Conservation (phyloP, 2,329 filamentous ascomycete species). For the Periconia sp. region DNA sequence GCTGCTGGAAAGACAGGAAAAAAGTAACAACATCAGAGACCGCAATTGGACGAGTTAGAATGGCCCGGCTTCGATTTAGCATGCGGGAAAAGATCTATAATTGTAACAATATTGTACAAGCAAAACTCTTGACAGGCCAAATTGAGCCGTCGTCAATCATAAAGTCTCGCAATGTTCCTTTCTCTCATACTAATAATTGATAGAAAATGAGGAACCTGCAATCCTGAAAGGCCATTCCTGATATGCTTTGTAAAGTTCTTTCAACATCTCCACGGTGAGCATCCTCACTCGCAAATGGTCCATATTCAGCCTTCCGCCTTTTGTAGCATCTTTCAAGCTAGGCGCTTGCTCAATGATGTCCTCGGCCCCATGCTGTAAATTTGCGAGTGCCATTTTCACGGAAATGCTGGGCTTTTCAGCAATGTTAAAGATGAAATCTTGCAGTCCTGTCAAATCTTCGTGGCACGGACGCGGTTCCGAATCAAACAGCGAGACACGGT, state of each 20-base stretch:
- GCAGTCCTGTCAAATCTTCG: conserved; percentile 10
- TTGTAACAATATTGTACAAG: conserved; percentile 8
- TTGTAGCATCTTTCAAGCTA: conserved; percentile 33
- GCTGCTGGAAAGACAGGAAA: conserved; percentile 7
- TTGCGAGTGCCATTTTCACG: conserved; percentile 30
- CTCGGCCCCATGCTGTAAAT: conserved; percentile 34
- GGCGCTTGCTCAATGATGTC: conserved; percentile 34
- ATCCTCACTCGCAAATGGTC: conserved; percentile 35
- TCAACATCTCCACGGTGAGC: conserved; percentile 42
- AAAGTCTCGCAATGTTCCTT: no score
- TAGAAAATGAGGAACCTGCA: no score
- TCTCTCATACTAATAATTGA: no score
- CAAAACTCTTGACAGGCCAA: no score
- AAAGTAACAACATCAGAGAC: no score
- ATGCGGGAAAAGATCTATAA: no score
- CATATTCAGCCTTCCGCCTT: conserved; percentile 39
- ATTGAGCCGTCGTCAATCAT: no score
- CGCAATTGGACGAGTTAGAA: no score
- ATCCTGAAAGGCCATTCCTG: conserved; percentile 42
- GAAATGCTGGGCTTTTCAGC: conserved; percentile 6
- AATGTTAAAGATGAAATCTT: conserved; percentile 35
- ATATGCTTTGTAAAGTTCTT: conserved; percentile 37
- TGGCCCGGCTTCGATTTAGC: no score
- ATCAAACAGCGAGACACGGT: conserved; percentile 67
- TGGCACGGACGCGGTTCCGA: conserved; percentile 62